phyloP scores from a whole-genome alignment of 345 rosid genomes.

The Euphorbia pulcherrima region DNA sequence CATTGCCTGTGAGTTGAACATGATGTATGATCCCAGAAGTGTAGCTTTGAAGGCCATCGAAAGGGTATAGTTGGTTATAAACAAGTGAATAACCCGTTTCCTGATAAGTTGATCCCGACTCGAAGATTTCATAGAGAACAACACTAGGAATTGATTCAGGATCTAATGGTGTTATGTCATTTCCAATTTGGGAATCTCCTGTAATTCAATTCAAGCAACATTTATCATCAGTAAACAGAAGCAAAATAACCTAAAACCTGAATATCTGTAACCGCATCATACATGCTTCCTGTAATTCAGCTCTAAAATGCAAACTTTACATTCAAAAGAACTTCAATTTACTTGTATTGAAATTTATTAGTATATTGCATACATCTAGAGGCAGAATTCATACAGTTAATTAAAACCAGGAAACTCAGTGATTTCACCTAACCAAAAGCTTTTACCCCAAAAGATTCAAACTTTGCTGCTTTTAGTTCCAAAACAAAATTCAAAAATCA shows the following conservation, averaged over 20 bases:
- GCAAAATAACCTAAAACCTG: slow-evolving; percentile 1
- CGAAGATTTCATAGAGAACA: slow-evolving; percentile 50
- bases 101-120: slow-evolving; percentile 20
- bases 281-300: not conserved
- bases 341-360: not conserved
- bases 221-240: not conserved
- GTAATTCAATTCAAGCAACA: slow-evolving; percentile 13
- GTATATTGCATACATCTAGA: not conserved
- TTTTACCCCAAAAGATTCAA: not conserved
- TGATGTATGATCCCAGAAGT: slow-evolving; percentile 89
- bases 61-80: slow-evolving; percentile 57
- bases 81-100: slow-evolving; percentile 56
- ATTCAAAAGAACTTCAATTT: not conserved
- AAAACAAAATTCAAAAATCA: not conserved
- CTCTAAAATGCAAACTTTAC: not conserved
- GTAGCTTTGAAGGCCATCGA: slow-evolving; percentile 51
- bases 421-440: not conserved
- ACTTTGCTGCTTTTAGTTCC: not conserved
- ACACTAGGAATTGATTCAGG: slow-evolving; percentile 50
- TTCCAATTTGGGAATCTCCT: slow-evolving; percentile 66
- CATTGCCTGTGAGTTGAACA: slow-evolving; percentile 60
- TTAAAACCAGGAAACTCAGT: not conserved
- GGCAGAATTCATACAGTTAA: not conserved
- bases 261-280: not conserved
- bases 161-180: slow-evolving; percentile 44